Evolutionary conservation across 2,329 filamentous ascomycete species (phyloP), one percentile per base, ranked within the genome.

Genomic region (Lecanoromycetidae sp.): DNA sequence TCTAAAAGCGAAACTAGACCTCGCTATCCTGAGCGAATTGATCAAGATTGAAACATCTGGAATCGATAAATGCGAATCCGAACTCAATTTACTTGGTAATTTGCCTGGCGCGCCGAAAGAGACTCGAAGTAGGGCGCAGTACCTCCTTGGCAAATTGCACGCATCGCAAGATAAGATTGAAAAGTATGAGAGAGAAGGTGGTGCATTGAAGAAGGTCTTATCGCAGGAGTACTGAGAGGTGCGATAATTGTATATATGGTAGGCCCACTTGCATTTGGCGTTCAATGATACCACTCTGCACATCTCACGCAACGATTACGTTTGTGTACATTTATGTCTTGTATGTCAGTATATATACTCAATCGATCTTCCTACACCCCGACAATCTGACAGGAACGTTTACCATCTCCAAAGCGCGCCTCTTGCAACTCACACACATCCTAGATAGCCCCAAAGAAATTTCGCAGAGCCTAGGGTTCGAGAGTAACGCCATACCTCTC

Each of bases 31-130:
- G 19, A 72, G 70, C 0, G 80, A 90, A 60, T 66, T 84, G 48
- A 77, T 79, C 20, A 80, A 80, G 57, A 74, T 77, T 3, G 86
- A 94, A 67, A 80, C 73, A 42, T 77, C 78, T 61, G 80, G 66
- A 8, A 86, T 95, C 50, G 79, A 82, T 33, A 86, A 86, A 64
- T 82, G 77, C 36, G 90, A 95, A 68, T 70, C 71, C 22, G 88
- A 96, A 64, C 68, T 96, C 49, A 71, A 68, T 49, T 59, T 84
- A 46, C 64, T 95, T n/a, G 85, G 76, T 0, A 71, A 72, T 17
- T 61, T 94, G 56, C 82, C 81, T 5, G 80, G 74, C 42, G 78
- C 84, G 62, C 84, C 87, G 1, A 65, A 68, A 17, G 81, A 91
- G 69, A 69, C 84, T 23, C 69, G 67, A 0, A 72, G 75, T 0